Percentiles rank a stretch among this genome's conserved stretches.
Evolutionary conservation across 345 rosid species (phyloP).

Genomic region (Mallotus nudiflorus): DNA sequence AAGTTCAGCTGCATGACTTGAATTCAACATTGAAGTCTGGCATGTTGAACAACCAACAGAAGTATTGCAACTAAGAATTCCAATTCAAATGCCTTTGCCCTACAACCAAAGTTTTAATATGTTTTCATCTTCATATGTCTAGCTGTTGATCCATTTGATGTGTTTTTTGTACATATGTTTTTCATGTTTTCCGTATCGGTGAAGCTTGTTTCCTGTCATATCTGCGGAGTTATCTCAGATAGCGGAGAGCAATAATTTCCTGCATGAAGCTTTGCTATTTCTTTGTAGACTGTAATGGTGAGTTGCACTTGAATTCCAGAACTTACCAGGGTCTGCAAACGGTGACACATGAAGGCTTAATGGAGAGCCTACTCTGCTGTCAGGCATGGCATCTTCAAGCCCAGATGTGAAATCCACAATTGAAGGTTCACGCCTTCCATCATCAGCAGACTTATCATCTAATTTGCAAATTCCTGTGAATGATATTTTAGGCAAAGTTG

Average conservation of each 20-base stretch:
- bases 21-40: neutral
- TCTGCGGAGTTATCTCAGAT: neutral
- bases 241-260: neutral
- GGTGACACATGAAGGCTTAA: conserved; percentile 23
- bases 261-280: neutral
- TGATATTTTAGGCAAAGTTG: conserved; percentile 19
- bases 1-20: neutral
- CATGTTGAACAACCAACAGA: neutral
- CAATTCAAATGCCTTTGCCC: neutral
- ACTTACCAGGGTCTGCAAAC: conserved; percentile 28
- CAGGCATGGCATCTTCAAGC: conserved; percentile 20
- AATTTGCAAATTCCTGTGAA: conserved; percentile 15
- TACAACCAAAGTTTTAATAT: neutral
- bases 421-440: conserved; percentile 17
- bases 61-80: neutral
- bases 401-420: conserved; percentile 23
- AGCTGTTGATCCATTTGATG: neutral
- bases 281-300: neutral
- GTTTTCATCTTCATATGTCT: neutral
- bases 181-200: neutral
- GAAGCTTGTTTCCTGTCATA: neutral
- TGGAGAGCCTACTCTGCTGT: conserved; percentile 25
- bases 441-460: conserved; percentile 25
- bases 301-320: conserved; percentile 34
- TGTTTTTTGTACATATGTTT: neutral